Percentiles rank a stretch among this genome's conserved stretches.
Evolutionary conservation across 1,284 basidiomycete species (phyloP).

Genomic region (Rhodotorula sp.): DNA sequence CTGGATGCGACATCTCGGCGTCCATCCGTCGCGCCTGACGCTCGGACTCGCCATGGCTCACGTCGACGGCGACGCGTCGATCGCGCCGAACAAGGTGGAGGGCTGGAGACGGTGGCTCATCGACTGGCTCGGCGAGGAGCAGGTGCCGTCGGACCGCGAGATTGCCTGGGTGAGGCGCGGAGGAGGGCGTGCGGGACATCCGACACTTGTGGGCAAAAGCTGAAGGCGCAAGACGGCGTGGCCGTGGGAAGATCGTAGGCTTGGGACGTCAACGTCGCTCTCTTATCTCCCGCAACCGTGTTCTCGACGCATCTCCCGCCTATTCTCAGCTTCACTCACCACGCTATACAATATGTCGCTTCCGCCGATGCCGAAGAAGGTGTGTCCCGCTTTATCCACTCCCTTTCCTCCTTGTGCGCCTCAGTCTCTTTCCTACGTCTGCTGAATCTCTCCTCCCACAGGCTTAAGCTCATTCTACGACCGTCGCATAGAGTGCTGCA

Average conservation of each 20-base stretch:
- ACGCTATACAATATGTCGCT: too few relatives aligned
- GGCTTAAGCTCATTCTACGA: too few relatives aligned
- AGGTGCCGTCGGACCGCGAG: slow-evolving; percentile 56
- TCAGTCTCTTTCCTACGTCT: neutral
- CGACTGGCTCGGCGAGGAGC: slow-evolving; percentile 63
- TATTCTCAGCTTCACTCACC: too few relatives aligned
- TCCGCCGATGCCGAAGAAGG: too few relatives aligned
- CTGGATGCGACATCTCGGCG: slow-evolving; percentile 68
- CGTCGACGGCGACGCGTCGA: slow-evolving; percentile 64
- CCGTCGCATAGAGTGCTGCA: too few relatives aligned
- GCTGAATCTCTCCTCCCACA: neutral
- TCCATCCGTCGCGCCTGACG: slow-evolving; percentile 60
- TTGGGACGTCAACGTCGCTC: too few relatives aligned
- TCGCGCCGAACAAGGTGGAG: slow-evolving; percentile 59
- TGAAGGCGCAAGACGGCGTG: neutral
- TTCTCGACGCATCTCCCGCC: too few relatives aligned
- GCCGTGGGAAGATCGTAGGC: neutral
- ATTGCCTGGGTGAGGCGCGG: slow-evolving; percentile 37
- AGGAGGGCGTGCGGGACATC: slow-evolving; percentile 9
- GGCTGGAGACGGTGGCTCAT: slow-evolving; percentile 62
- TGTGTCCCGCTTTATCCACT: too few relatives aligned
- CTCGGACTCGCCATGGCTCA: slow-evolving; percentile 65
- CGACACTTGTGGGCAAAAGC: neutral
- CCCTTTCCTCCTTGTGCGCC: neutral
- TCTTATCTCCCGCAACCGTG: too few relatives aligned